Evolutionary conservation across 768 basidiomycete species (phyloP).

Genomic region (Macrolepiota fuliginosa): DNA sequence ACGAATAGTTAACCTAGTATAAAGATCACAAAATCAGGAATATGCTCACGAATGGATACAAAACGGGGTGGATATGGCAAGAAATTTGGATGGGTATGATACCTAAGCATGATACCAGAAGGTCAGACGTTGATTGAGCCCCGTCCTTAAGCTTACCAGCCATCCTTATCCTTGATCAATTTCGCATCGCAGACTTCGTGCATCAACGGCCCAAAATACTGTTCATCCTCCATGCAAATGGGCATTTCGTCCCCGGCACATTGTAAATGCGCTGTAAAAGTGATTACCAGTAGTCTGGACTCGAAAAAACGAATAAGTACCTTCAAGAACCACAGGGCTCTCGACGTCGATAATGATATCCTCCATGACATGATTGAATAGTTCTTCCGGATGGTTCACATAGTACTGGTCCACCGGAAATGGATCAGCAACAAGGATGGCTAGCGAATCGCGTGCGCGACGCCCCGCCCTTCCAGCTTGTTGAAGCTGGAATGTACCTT

Average conservation of each 20-base stretch:
- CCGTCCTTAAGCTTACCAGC: conserved; percentile 54
- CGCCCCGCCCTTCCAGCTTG: conserved; percentile 89
- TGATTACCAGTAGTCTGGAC: background rate
- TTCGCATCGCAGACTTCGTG: conserved; percentile 57
- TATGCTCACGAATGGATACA: conserved; percentile 61
- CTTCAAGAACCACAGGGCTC: conserved; percentile 72
- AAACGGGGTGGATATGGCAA: conserved; percentile 73
- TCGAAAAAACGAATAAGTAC: conserved; percentile 19
- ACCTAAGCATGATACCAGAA: conserved; percentile 43
- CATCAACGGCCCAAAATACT: conserved; percentile 70
- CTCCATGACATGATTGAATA: conserved; percentile 61
- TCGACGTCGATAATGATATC: conserved; percentile 72
- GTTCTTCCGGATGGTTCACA: conserved; percentile 60
- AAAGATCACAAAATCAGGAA: background rate
- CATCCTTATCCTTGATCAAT: conserved; percentile 70
- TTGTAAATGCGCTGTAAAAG: conserved; percentile 64
- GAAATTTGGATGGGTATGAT: conserved; percentile 77
- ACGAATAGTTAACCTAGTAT: background rate
- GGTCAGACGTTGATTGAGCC: background rate
- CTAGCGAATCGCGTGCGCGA: conserved; percentile 74
- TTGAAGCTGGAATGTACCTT: conserved; percentile 55
- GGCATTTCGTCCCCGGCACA: conserved; percentile 90
- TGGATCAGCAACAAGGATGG: conserved; percentile 66
- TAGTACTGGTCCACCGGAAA: conserved; percentile 78
- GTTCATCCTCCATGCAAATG: conserved; percentile 56